Evolutionary conservation across 2,329 filamentous ascomycete genomes (phyloP).

Genomic region (Monosporascus ibericus): DNA sequence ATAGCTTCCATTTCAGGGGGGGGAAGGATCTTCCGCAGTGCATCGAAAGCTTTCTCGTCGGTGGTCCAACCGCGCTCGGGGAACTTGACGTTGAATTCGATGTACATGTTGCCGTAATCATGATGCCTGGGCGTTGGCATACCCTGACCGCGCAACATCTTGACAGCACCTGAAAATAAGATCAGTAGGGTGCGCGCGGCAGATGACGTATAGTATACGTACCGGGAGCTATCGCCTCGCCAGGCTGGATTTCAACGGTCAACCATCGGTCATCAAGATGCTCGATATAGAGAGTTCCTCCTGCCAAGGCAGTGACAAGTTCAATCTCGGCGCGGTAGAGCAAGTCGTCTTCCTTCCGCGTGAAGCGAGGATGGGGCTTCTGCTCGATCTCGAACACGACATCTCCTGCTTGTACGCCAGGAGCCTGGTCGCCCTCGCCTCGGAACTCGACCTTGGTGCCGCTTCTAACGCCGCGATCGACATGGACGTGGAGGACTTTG

Average conservation of each 20-base stretch:
- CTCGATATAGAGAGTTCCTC: slow-evolving; percentile 86
- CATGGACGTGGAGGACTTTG: slow-evolving; percentile 96
- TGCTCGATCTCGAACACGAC: slow-evolving; percentile 99
- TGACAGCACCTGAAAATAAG: slow-evolving; percentile 65
- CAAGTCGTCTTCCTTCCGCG: slow-evolving; percentile 91
- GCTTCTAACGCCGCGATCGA: slow-evolving; percentile 87
- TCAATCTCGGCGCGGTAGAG: slow-evolving; percentile 96
- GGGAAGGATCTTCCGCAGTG: slow-evolving; percentile 81
- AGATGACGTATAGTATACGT: slow-evolving; percentile 32
- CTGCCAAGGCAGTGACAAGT: slow-evolving; percentile 87
- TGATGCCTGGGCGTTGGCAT: slow-evolving; percentile 97
- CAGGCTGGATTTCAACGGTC: slow-evolving; percentile 84
- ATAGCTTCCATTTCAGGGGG: slow-evolving; percentile 54
- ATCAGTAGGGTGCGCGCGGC: slow-evolving; percentile 13
- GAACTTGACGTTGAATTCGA: slow-evolving; percentile 97
- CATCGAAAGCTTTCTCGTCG: slow-evolving; percentile 64
- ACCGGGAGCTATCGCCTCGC: slow-evolving; percentile 92
- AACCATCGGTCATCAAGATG: slow-evolving; percentile 97
- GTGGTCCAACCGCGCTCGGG: slow-evolving; percentile 69
- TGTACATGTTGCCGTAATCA: slow-evolving; percentile 91
- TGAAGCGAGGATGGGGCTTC: slow-evolving; percentile 95
- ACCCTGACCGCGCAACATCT: slow-evolving; percentile 91
- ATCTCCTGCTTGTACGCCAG: slow-evolving; percentile 87
- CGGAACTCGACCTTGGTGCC: slow-evolving; percentile 97
- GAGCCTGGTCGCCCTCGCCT: slow-evolving; percentile 93